Conservation (phyloP, 192 early-diverging fungal species). For the Cladochytrium replicatum region DNA sequence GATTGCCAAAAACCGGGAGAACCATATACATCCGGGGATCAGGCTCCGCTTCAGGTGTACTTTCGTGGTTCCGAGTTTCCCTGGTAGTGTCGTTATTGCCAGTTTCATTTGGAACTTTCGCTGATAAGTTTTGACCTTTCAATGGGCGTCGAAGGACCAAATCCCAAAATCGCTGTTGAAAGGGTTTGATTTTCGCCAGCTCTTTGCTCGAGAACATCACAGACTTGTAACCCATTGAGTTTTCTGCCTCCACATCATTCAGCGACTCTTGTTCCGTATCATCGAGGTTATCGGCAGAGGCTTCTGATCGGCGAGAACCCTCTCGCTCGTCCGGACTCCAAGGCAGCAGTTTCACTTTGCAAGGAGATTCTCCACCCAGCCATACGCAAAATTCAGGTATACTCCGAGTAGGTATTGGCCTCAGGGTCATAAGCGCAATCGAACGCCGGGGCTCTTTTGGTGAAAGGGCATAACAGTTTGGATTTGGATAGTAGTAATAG, state of each 20-base stretch:
- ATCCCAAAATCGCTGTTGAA: conserved; percentile 30
- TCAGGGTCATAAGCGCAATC: conserved; percentile 22
- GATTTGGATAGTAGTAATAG: conserved; percentile 13
- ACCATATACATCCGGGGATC: conserved; percentile 9
- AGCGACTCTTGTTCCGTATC: conserved; percentile 1
- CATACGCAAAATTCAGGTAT: conserved; percentile 20
- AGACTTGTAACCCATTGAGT: not conserved
- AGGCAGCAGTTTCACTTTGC: conserved; percentile 12
- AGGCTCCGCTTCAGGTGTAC: not conserved
- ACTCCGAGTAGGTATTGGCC: conserved; percentile 11
- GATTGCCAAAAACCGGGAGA: conserved; percentile 13
- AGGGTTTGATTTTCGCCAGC: conserved; percentile 8
- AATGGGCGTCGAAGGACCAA: too few species aligned
- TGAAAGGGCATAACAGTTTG: conserved; percentile 1
- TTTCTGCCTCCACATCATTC: conserved; percentile 9
- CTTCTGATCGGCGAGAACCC: not conserved
- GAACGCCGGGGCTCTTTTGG: conserved; percentile 17
- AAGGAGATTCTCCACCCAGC: conserved; percentile 9
- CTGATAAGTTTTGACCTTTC: too few species aligned
- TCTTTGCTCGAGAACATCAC: conserved; percentile 13
- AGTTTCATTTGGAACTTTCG: not conserved
- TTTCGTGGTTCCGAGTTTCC: too few species aligned
- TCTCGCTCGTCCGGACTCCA: conserved; percentile 9
- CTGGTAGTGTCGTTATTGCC: not conserved
- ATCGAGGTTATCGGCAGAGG: not conserved